These are phyloP conservation scores for Dictyostelium brefeldianum DNA, from an alignment of 78 protist species.

Conservation along the genomic window DNA sequence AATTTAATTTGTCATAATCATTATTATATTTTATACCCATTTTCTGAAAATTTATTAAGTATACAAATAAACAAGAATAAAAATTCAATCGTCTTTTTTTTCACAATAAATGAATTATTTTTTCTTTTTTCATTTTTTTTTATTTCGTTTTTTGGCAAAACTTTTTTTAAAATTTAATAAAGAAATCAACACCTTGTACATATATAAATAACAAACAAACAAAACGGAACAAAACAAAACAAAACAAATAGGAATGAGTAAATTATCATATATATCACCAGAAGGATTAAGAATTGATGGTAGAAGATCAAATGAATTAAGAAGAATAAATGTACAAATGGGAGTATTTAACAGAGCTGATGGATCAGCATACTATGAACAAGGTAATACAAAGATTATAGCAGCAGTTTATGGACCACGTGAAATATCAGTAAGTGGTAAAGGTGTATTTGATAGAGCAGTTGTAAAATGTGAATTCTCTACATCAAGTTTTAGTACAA, in stretches of 20 bases:
- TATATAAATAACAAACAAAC: too few species aligned
- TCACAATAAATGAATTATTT: too few species aligned
- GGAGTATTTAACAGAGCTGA: conserved; percentile 87
- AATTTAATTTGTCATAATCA: too few species aligned
- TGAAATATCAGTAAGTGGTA: conserved; percentile 49
- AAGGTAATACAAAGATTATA: conserved; percentile 94
- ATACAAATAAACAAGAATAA: too few species aligned
- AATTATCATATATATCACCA: conserved; percentile 79
- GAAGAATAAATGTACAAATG: conserved; percentile 66
- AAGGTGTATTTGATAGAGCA: conserved; percentile 82
- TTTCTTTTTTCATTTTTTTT: too few species aligned
- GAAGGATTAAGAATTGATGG: conserved; percentile 95
- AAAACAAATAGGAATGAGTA: background rate
- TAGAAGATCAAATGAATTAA: conserved; percentile 91
- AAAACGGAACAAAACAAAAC: background rate
- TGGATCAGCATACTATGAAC: conserved; percentile 93
- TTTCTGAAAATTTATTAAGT: too few species aligned
- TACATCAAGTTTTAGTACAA: conserved; percentile 87
- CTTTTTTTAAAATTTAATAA: background rate
- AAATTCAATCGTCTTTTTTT: too few species aligned
- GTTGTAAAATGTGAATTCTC: conserved; percentile 84
- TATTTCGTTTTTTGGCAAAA: too few species aligned
- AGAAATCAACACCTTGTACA: background rate
- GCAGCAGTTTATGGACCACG: conserved; percentile 96
- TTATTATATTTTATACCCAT: too few species aligned